These are phyloP conservation scores for Chytriomyces hyalinus DNA, from an alignment of 192 early-diverging fungal genomes.

Conservation along the genomic window DNA sequence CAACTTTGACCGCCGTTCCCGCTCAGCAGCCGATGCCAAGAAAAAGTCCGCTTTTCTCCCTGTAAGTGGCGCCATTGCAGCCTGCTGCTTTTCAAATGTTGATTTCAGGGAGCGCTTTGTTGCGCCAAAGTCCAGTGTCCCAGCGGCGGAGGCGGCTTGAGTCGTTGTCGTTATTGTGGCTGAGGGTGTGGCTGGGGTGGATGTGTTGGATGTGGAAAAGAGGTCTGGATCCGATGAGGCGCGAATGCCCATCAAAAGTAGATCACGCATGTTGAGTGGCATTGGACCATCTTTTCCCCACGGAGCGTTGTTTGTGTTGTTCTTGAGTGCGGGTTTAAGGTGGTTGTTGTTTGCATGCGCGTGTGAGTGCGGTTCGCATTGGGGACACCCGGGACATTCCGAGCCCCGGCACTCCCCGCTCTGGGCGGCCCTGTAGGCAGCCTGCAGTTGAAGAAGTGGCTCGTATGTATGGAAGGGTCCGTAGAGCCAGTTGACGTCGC, in stretches of 20 bases:
- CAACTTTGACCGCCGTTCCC: constrained; percentile 5
- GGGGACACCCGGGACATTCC: neutral
- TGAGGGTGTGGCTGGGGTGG: neutral
- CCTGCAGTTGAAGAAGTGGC: constrained; percentile 35
- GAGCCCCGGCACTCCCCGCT: neutral
- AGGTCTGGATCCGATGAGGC: constrained; percentile 35
- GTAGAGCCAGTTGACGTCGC: constrained; percentile 46
- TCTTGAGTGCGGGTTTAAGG: constrained; percentile 33
- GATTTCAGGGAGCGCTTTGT: neutral
- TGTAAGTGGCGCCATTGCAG: constrained; percentile 3
- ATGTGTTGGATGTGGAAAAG: neutral
- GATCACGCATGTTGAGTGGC: constrained; percentile 20
- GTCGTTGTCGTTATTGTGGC: neutral
- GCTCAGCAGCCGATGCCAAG: constrained; percentile 30
- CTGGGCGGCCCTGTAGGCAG: constrained; percentile 25
- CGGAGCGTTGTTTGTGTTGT: neutral
- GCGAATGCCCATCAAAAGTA: constrained; percentile 4
- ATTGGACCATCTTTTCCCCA: neutral
- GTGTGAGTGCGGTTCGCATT: neutral
- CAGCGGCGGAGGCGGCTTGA: neutral
- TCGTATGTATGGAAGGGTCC: constrained; percentile 47
- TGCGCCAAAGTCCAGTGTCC: constrained; percentile 10
- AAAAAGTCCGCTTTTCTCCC: constrained; percentile 39
- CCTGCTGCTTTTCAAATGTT: constrained; percentile 6
- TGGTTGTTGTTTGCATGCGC: neutral